Evolutionary conservation across 2,329 filamentous ascomycete genomes (phyloP), one percentile per base, ranked within the genome.

Genomic region (Neonectria faginata): DNA sequence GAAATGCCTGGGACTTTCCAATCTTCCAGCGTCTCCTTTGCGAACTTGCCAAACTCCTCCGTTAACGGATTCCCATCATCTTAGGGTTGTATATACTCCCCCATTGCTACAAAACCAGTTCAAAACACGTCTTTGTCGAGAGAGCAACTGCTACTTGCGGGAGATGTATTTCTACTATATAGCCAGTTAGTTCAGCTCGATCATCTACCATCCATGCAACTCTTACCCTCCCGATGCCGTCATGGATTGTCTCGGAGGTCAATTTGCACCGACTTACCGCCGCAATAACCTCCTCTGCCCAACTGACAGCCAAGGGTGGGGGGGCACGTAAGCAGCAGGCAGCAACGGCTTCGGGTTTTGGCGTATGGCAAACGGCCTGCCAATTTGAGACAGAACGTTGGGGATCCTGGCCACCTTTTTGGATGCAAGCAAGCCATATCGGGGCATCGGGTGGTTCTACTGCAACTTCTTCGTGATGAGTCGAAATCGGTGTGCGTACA

Each of bases 1-100:
- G 74, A 72, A 3, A 76, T 5, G 5, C 74, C 75, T 7, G 74
- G 71, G 16, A 74, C 68, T 3, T 73, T 72, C 73, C 73, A 77
- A 20, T 75, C 59, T 0, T 73, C 62, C 31, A 76, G 48, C 0
- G 56, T 63, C 18, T 64, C 54, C 3, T 51, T 57, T 18, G 36
- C 55, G 55, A 58, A 66, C n/a, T 51, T 10, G 44, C 14, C 12
- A 47, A 62, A 61, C 18, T 61, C 56, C 2, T 57, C 54, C 10
- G 58, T 62, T 9, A 68, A 52, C 7, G 48, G 60, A 14, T 53
- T 64, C 20, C 33, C 44, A 18, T 20, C 47, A 4, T 10, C 22
- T 10, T 47, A 16, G 39, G 36, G 11, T 18, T 11, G 33, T 5
- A 42, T 41, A 31, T 41, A 20, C 27, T 56, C 62, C 36, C 36